Percentiles rank a stretch among this genome's conserved stretches.
phyloP scores from a whole-genome alignment of 2,329 filamentous ascomycete species.

The Verticillium tricorpus region DNA sequence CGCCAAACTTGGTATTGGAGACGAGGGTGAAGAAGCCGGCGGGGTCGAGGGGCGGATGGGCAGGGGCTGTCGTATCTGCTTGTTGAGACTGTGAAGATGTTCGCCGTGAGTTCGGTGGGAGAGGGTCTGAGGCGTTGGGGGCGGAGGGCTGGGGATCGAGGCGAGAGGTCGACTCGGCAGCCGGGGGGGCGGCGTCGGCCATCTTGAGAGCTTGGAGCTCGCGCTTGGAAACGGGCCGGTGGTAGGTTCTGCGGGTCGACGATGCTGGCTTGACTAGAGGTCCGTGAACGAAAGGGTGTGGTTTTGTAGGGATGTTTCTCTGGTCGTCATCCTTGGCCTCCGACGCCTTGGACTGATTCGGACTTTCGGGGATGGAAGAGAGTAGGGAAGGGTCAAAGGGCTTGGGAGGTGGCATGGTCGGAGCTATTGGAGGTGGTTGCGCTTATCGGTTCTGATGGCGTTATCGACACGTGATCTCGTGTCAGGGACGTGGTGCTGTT shows the following conservation, averaged over 20 bases:
- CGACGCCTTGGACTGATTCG: background rate
- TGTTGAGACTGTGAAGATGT: background rate
- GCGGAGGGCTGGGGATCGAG: background rate
- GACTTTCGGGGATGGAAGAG: constrained; percentile 4
- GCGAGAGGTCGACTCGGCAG: constrained; percentile 4
- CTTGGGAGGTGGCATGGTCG: constrained; percentile 7
- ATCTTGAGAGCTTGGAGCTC: constrained; percentile 7
- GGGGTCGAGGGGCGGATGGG: constrained; percentile 9
- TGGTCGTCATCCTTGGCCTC: constrained; percentile 6
- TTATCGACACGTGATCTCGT: constrained; percentile 11
- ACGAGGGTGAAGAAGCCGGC: constrained; percentile 70
- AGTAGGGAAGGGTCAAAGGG: constrained; percentile 7
- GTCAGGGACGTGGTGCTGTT: constrained; percentile 1
- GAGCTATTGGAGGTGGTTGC: constrained; percentile 1
- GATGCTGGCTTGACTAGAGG: background rate
- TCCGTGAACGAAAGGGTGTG: background rate
- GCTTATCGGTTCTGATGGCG: constrained; percentile 7
- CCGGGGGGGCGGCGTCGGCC: constrained; percentile 4
- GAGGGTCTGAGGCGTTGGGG: background rate
- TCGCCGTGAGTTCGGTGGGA: background rate
- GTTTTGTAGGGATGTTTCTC: background rate
- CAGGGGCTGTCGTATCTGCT: background rate
- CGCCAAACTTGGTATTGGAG: constrained; percentile 65
- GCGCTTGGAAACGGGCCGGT: background rate
- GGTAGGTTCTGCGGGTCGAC: background rate